Base-by-base conservation (phyloP, 495 filamentous ascomycete species). In the Penicillium bovifimosum region DNA sequence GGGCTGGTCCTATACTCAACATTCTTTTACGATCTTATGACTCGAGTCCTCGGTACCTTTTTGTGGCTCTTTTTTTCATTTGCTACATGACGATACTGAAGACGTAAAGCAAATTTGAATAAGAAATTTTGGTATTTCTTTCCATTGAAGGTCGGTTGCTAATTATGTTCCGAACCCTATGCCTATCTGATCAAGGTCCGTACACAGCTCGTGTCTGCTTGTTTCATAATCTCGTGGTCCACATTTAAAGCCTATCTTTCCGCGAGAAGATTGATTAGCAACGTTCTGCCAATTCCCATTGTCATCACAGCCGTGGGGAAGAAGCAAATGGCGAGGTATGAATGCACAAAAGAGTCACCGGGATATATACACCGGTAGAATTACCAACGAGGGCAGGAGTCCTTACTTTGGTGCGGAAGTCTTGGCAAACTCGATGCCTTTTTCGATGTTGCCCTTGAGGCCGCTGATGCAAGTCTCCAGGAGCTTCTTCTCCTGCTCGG, bases 371-470 rank as follows among this genome's bases (percentile, higher is more conserved):
- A 32, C 17, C 10, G 3, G 2, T 48, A 52, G 43, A 35, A 40
- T 52, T 18, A 63, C 50, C 48, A 34, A 54, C 52, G 47, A 61
- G 59, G 56, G 44, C 52, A 59, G 61, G 61, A 59, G 58, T 56
- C 65, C 78, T 82, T 78, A 86, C 81, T 84, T 85, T 80, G 82
- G 77, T 56, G 87, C 82, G 57, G 91, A 82, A 77, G 85, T 91
- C 80, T 91, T 81, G 66, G 79, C 82, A 67, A 97, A 98, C 62
- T 86, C 84, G 59, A 96, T 75, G 61, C 93, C 93, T 81, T 96
- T 96, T 60, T 81, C 72, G 64, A 98, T 96, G 74, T 96, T 98
- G 76, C 80, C 85, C 80, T 90, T 87, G 28, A 98, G 79, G 47
- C 82, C 93, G 55, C 76, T 72, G 60, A 86, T 76, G 66, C 79